Conservation (phyloP, 805 yeast genomes). For the Jamesozyma piceae region DNA sequence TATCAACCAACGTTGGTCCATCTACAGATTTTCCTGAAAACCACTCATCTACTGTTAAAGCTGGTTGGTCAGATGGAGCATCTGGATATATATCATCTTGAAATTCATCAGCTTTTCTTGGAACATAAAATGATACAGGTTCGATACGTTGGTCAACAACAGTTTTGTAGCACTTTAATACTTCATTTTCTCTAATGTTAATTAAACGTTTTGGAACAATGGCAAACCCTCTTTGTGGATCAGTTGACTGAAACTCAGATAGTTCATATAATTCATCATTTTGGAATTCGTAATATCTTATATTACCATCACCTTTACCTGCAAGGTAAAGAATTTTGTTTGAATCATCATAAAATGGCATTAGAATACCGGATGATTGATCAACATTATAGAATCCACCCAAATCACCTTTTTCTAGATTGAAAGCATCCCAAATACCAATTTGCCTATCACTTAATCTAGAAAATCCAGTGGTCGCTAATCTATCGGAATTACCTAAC, state of each 20-base stretch:
- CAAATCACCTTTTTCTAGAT: constrained; percentile 71
- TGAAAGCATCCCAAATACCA: constrained; percentile 82
- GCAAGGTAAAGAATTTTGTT: constrained; percentile 78
- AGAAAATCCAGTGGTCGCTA: constrained; percentile 91
- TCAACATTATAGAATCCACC: constrained; percentile 85
- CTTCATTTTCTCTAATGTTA: constrained; percentile 74
- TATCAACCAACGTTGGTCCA: constrained; percentile 70
- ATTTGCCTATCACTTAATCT: constrained; percentile 88
- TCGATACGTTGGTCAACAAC: constrained; percentile 76
- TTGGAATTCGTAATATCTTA: constrained; percentile 84
- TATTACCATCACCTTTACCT: constrained; percentile 97
- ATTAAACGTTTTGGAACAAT: constrained; percentile 77
- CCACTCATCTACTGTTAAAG: constrained; percentile 73
- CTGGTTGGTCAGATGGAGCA: constrained; percentile 73
- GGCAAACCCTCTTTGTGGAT: constrained; percentile 95
- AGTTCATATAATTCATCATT: constrained; percentile 74
- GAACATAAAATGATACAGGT: constrained; percentile 87
- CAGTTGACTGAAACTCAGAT: constrained; percentile 82
- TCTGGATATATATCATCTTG: constrained; percentile 91
- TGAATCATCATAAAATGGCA: constrained; percentile 82
- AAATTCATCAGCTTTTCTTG: constrained; percentile 87
- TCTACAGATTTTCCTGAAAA: constrained; percentile 65
- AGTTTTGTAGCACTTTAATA: constrained; percentile 75
- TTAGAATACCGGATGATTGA: constrained; percentile 83
- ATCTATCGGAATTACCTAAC: constrained; percentile 79